phyloP scores from a whole-genome alignment of 495 filamentous ascomycete genomes.

The Penicillium waksmanii region DNA sequence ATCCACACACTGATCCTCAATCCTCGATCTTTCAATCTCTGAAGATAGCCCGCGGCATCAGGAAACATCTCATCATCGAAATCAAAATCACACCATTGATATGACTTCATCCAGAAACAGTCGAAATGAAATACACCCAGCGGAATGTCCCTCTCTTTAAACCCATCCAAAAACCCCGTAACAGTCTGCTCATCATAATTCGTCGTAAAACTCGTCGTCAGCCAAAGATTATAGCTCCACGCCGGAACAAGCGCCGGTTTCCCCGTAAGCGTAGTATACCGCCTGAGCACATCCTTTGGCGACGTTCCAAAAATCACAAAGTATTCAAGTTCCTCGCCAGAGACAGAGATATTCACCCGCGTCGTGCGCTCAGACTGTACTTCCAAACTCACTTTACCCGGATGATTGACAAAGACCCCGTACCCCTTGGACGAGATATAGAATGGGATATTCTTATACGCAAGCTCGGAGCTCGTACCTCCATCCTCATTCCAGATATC shows the following conservation, averaged over 20 bases:
- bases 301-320: constrained; percentile 69
- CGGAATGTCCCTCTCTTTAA: constrained; percentile 65
- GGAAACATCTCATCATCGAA: constrained; percentile 72
- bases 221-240: constrained; percentile 74
- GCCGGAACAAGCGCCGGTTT: constrained; percentile 61
- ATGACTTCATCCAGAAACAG: constrained; percentile 68
- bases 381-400: constrained; percentile 64
- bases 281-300: constrained; percentile 67
- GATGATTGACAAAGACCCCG: constrained; percentile 69
- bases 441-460: constrained; percentile 77
- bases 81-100: constrained; percentile 75
- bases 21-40: constrained; percentile 63
- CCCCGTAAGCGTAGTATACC: constrained; percentile 66
- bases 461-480: constrained; percentile 69
- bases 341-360: constrained; percentile 64
- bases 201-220: constrained; percentile 72
- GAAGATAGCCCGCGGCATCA: constrained; percentile 64
- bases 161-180: constrained; percentile 67
- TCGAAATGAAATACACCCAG: constrained; percentile 75
- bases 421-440: constrained; percentile 70
- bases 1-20: constrained; percentile 73
- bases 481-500: constrained; percentile 75
- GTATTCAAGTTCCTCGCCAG: constrained; percentile 61
- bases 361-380: constrained; percentile 69
- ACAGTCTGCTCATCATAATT: constrained; percentile 71